Conservation (phyloP, 2,329 filamentous ascomycete genomes). For the Trichoderma hamatum region DNA sequence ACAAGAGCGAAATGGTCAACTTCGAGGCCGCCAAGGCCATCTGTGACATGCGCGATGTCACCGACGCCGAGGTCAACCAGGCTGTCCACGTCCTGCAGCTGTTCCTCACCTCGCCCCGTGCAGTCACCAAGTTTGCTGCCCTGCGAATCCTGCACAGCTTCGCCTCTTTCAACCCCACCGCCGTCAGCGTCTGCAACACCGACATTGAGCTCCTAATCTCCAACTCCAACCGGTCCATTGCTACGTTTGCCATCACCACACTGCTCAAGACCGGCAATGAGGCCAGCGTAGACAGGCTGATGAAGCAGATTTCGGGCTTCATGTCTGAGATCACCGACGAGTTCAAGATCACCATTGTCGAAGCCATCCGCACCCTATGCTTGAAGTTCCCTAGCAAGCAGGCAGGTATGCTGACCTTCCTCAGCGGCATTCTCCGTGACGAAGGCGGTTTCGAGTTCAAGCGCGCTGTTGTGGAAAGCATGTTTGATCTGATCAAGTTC, state of each 20-base stretch:
- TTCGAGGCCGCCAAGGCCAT: constrained; percentile 99
- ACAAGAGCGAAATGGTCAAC: constrained; percentile 99
- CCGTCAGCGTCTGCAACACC: constrained; percentile 91
- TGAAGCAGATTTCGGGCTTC: constrained; percentile 98
- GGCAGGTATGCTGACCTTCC: constrained; percentile 94
- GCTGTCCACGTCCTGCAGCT: constrained; percentile 94
- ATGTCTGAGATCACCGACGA: constrained; percentile 99
- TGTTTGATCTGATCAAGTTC: constrained; percentile 99
- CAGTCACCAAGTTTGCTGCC: constrained; percentile 96
- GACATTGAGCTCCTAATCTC: constrained; percentile 97
- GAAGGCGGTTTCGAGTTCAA: constrained; percentile 99
- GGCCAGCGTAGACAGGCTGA: constrained; percentile 91
- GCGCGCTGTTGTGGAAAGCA: constrained; percentile 95
- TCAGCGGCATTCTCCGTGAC: constrained; percentile 93
- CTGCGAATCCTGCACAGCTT: constrained; percentile 96
- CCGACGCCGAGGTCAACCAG: constrained; percentile 86
- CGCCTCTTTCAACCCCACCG: constrained; percentile 92
- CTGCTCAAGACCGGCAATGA: constrained; percentile 98
- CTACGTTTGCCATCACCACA: constrained; percentile 97
- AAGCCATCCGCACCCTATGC: constrained; percentile 94
- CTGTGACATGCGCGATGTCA: constrained; percentile 90
- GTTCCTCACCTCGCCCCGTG: constrained; percentile 92
- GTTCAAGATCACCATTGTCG: constrained; percentile 99
- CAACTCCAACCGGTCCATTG: constrained; percentile 95
- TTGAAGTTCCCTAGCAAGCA: constrained; percentile 98